Percentiles rank a stretch among this genome's conserved stretches.
Evolutionary conservation across 371 early-diverging fungal genomes (phyloP).

Genomic region (Mucor lusitanicus): DNA sequence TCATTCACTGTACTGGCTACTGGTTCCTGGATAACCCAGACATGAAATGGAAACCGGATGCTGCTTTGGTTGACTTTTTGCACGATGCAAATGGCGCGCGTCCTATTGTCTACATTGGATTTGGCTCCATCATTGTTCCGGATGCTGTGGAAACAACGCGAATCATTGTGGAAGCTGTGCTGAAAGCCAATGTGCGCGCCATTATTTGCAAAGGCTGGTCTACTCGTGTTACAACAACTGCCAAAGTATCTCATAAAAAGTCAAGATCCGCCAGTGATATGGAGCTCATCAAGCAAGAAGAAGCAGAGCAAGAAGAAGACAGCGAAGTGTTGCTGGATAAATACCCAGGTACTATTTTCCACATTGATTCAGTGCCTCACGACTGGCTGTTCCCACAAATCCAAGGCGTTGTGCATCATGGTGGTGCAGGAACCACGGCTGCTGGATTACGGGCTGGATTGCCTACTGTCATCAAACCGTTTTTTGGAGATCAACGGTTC

Average conservation of each 20-base stretch:
- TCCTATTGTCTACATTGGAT: slow-evolving; percentile 82
- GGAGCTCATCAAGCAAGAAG: slow-evolving; percentile 17
- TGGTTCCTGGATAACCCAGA: slow-evolving; percentile 80
- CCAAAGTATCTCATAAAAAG: slow-evolving; percentile 10
- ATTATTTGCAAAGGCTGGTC: slow-evolving; percentile 86
- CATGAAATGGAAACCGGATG: slow-evolving; percentile 59
- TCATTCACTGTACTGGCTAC: slow-evolving; percentile 75
- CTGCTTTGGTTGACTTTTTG: slow-evolving; percentile 58
- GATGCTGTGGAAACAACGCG: slow-evolving; percentile 73
- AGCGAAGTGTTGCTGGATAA: slow-evolving; percentile 25
- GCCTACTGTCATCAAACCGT: slow-evolving; percentile 79
- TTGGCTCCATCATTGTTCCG: slow-evolving; percentile 82
- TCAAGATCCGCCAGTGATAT: slow-evolving; percentile 12
- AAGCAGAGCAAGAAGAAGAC: slow-evolving; percentile 25
- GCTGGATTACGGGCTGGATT: slow-evolving; percentile 77
- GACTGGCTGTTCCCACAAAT: slow-evolving; percentile 84
- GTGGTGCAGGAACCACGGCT: slow-evolving; percentile 86
- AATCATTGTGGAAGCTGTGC: slow-evolving; percentile 68
- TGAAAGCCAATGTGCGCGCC: slow-evolving; percentile 68
- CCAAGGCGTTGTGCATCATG: slow-evolving; percentile 83
- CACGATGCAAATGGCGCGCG: slow-evolving; percentile 36
- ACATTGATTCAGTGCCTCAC: slow-evolving; percentile 71
- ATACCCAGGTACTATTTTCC: slow-evolving; percentile 52
- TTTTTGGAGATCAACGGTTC: slow-evolving; percentile 85
- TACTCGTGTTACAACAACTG: slow-evolving; percentile 40